These are phyloP conservation scores for Malus asiatica DNA, from an alignment of 306 rosid species.

Conservation along the genomic window DNA sequence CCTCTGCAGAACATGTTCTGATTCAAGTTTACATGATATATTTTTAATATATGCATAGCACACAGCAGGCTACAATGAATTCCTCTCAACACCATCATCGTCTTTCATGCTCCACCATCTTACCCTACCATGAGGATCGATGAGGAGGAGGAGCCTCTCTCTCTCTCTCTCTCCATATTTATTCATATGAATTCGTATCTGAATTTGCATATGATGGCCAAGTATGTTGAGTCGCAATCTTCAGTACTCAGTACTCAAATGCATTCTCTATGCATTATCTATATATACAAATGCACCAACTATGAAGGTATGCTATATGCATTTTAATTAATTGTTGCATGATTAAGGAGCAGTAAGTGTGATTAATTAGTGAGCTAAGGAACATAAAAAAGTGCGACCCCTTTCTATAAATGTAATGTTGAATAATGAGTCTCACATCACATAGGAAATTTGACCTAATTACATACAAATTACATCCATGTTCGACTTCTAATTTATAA, in stretches of 20 bases:
- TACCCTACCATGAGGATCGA: constrained; percentile 51
- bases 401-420: not conserved
- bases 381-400: not conserved
- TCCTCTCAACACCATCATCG: constrained; percentile 11
- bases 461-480: not conserved
- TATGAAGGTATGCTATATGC: not conserved
- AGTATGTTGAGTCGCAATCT: not conserved
- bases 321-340: not conserved
- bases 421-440: not conserved
- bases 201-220: not conserved
- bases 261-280: not conserved
- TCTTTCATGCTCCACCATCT: constrained; percentile 15
- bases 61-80: not conserved
- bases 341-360: not conserved
- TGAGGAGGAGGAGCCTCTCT: not conserved
- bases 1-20: constrained; percentile 66
- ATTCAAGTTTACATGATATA: constrained; percentile 40
- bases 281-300: not conserved
- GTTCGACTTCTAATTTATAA: not conserved
- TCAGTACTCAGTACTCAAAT: not conserved
- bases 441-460: too few species aligned
- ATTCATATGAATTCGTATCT: not conserved
- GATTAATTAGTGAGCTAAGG: constrained; percentile 12
- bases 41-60: not conserved
- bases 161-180: not conserved